Evolutionary conservation across 306 rosid species (phyloP).

Genomic region (Medicago ruthenica): DNA sequence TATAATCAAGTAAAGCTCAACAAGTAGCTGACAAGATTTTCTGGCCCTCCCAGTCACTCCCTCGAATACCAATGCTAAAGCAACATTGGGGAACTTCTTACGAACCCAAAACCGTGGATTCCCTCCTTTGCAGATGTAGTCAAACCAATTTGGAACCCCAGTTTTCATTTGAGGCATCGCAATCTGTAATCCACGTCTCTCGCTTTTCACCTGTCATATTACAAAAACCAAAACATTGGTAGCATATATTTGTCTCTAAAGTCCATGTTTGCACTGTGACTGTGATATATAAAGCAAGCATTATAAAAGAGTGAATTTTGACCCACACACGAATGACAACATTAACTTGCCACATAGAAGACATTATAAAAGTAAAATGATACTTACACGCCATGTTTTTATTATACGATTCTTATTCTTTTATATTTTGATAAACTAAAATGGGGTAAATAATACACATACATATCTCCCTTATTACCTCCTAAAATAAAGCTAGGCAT

Average conservation of each 20-base stretch:
- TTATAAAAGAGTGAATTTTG: too few species aligned
- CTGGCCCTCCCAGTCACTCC: rapidly evolving
- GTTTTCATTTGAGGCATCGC: background rate
- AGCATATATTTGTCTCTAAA: background rate
- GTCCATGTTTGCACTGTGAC: background rate
- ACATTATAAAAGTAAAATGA: too few species aligned
- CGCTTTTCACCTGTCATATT: background rate
- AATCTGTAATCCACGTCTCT: background rate
- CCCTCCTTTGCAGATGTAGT: background rate
- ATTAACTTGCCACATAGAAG: too few species aligned
- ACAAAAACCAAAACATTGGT: background rate
- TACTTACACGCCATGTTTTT: too few species aligned
- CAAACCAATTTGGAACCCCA: constrained; percentile 13
- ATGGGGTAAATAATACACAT: too few species aligned
- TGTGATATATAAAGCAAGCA: background rate
- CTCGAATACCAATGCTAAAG: constrained; percentile 3
- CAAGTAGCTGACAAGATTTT: too few species aligned
- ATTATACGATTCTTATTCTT: too few species aligned
- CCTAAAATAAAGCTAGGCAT: background rate
- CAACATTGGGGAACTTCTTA: background rate
- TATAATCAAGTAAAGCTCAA: background rate
- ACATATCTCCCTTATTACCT: too few species aligned
- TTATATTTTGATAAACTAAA: too few species aligned
- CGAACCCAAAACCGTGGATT: background rate
- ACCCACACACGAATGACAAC: too few species aligned